A percentile compares a stretch with the other conserved stretches of the same genome.
Evolutionary conservation across 805 yeast species (phyloP).

Genomic region (Spencermartinsiella europaea): DNA sequence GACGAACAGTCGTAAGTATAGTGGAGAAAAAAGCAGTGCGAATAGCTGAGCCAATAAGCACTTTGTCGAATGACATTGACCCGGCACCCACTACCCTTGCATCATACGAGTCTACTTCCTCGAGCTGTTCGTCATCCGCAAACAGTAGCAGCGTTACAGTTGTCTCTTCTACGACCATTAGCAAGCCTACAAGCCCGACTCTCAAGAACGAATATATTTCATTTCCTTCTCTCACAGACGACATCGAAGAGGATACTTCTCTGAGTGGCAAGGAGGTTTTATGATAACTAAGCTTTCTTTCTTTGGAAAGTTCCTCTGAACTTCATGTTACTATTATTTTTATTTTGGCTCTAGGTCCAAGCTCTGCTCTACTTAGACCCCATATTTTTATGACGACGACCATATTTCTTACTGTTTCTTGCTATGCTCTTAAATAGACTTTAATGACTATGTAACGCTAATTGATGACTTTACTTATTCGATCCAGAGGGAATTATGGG

Average conservation of each 20-base stretch:
- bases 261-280: background rate
- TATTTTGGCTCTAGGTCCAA: too few relatives aligned
- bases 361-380: too few relatives aligned
- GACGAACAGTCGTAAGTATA: background rate
- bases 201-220: conserved; percentile 11
- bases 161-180: background rate
- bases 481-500: too few relatives aligned
- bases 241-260: conserved; percentile 1
- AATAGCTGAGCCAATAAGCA: too few relatives aligned
- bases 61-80: too few relatives aligned
- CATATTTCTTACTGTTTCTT: too few relatives aligned
- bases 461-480: too few relatives aligned
- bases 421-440: too few relatives aligned
- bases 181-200: background rate
- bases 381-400: too few relatives aligned
- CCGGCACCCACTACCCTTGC: background rate
- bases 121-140: background rate
- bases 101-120: background rate
- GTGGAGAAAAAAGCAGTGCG: background rate
- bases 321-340: too few relatives aligned
- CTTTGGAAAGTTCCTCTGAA: background rate
- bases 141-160: background rate
- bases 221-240: conserved; percentile 13
- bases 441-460: too few relatives aligned
- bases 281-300: background rate